Evolutionary conservation across 1,284 basidiomycete genomes (phyloP), one percentile per base, ranked within the genome.

Genomic region (Ustilago lituana): DNA sequence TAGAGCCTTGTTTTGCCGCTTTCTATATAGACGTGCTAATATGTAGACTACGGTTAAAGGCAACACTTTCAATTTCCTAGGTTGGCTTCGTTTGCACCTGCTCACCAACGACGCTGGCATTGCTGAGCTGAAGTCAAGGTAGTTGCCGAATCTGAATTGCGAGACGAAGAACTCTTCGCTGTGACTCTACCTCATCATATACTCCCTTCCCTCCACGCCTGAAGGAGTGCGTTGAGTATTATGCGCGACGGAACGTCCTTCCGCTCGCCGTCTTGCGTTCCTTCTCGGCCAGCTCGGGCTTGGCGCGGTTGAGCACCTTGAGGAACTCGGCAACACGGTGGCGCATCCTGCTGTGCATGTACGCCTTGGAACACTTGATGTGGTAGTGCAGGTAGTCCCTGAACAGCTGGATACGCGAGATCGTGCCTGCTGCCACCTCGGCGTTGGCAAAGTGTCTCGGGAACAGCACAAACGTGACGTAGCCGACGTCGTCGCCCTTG

Each of bases 321-420:
- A 97, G 90, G 86, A 98, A 98, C 84, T 98, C 94, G 14, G 91
- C 89, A 12, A 97, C 96, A 23, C 96, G 89, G 81, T 91, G 87
- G 63, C 96, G 87, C 94, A 99, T 96, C 47, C 96, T 87, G 22
- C 93, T 95, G 84, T 98, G 96, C 92, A 99, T 95, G 85, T 98
- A 98, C 1, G 95, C 96, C 84, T 98, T 98, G 51, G 91, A 94
- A 84, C 95, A 98, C 82, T 95, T 98, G 88, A 99, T 80, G 84
- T 98, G 96, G 84, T 98, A 98, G 84, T 99, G 96, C 33, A 99
- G 86, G 82, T 98, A 98, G 84, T 98, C 94, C 49, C 96, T 87
- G 90, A 99, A 98, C 35, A 97, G 87, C 83, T 98, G 93, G 79
- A 98, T 92, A 78, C 93, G 92, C 32, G 93, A 94, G 81, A 98